phyloP scores from a whole-genome alignment of 352 stramenopile species.

The Phytophthora syringae region DNA sequence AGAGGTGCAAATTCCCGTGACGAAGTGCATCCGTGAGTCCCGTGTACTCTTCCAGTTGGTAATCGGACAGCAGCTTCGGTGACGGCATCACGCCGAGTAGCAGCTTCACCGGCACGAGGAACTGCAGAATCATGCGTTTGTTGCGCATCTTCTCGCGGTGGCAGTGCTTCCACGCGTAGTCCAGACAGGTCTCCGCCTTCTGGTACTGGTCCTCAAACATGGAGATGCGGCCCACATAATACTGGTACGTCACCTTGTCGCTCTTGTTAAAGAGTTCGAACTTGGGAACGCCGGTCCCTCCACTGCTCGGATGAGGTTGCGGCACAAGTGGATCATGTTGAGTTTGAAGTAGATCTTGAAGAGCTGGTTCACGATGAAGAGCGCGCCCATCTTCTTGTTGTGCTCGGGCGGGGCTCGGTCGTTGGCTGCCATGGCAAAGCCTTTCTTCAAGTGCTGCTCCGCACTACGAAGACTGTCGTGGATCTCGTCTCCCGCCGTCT shows the following conservation, averaged over 20 bases:
- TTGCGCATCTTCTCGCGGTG: slow-evolving; percentile 86
- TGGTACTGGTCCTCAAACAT: slow-evolving; percentile 98
- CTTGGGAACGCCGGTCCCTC: slow-evolving; percentile 80
- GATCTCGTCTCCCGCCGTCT: slow-evolving; percentile 72
- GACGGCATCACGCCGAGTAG: slow-evolving; percentile 93
- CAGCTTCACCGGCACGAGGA: slow-evolving; percentile 95
- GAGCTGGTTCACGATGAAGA: slow-evolving; percentile 96
- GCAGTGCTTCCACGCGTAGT: slow-evolving; percentile 94
- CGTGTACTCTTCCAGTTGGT: slow-evolving; percentile 86
- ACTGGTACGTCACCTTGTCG: slow-evolving; percentile 95
- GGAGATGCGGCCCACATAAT: slow-evolving; percentile 95
- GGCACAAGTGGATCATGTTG: slow-evolving; percentile 95
- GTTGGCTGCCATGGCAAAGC: slow-evolving; percentile 86
- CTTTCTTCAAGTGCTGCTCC: slow-evolving; percentile 89
- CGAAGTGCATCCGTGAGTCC: slow-evolving; percentile 92
- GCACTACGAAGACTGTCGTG: slow-evolving; percentile 81
- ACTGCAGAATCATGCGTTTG: slow-evolving; percentile 95
- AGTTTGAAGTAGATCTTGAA: slow-evolving; percentile 98
- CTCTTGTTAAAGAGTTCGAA: slow-evolving; percentile 87
- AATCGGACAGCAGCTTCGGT: slow-evolving; percentile 90
- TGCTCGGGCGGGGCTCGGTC: slow-evolving; percentile 76
- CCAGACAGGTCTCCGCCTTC: slow-evolving; percentile 93
- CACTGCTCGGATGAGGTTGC: slow-evolving; percentile 92
- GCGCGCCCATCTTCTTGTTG: slow-evolving; percentile 87
- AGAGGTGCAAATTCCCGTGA: slow-evolving; percentile 92